A percentile compares a stretch with the other conserved stretches of the same genome.
phyloP scores from a whole-genome alignment of 2,329 filamentous ascomycete species.

The Neonectria ditissima region DNA sequence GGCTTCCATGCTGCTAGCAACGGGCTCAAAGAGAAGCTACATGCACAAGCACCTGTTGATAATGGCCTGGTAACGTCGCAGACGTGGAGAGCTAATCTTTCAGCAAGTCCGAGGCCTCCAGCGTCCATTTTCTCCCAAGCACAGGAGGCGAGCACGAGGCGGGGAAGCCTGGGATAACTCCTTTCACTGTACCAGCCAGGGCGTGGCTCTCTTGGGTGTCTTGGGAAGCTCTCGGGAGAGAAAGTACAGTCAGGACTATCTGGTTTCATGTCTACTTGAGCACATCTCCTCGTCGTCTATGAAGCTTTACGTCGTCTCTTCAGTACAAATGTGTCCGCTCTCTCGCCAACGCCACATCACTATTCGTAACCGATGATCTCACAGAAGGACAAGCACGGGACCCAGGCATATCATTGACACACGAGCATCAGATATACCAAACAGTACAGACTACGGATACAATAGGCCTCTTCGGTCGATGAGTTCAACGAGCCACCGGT shows the following conservation, averaged over 20 bases:
- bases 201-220: not conserved
- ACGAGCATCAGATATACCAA: not conserved
- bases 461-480: not conserved
- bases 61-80: not conserved
- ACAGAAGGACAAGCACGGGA: too few relatives aligned
- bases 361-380: too few relatives aligned
- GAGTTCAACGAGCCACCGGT: not conserved
- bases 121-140: too few relatives aligned
- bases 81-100: too few relatives aligned
- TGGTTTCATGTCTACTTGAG: not conserved
- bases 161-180: not conserved
- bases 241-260: not conserved
- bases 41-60: too few relatives aligned
- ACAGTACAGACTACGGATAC: not conserved
- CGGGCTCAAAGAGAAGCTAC: not conserved
- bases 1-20: not conserved
- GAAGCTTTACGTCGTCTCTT: too few relatives aligned
- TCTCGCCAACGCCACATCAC: not conserved
- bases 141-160: not conserved
- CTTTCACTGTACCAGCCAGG: not conserved
- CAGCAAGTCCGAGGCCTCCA: not conserved
- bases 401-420: too few relatives aligned
- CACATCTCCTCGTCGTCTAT: too few relatives aligned
- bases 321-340: too few relatives aligned
- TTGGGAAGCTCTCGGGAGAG: not conserved